Percentiles rank a stretch among this genome's conserved stretches.
phyloP scores from a whole-genome alignment of 768 basidiomycete genomes.

The Boletus huronensis region DNA sequence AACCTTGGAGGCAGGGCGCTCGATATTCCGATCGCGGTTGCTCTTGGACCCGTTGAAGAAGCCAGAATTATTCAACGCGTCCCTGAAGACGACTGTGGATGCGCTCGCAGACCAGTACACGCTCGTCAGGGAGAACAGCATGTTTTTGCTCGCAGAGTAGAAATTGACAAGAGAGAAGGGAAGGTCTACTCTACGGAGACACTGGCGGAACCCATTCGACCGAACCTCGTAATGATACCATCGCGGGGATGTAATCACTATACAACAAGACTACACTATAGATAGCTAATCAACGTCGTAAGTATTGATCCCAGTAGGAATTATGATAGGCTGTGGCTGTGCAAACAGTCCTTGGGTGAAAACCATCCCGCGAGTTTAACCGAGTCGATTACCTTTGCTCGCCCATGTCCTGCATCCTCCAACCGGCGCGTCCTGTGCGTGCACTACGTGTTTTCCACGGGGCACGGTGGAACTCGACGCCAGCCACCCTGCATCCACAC shows the following conservation, averaged over 20 bases:
- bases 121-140: not conserved
- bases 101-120: constrained; percentile 3
- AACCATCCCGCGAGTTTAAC: not conserved
- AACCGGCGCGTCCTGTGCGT: constrained; percentile 17
- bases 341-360: not conserved
- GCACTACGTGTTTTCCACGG: constrained; percentile 10
- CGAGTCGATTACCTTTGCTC: not conserved
- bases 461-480: constrained; percentile 25
- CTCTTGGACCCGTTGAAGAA: constrained; percentile 12
- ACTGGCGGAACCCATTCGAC: not conserved
- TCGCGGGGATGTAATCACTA: not conserved
- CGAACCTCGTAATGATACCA: no score
- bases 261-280: not conserved
- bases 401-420: constrained; percentile 25
- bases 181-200: not conserved
- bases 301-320: no score
- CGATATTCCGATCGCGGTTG: no score
- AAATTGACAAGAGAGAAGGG: not conserved
- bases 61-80: constrained; percentile 11
- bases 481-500: not conserved
- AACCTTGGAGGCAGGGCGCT: no score
- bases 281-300: no score
- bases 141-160: not conserved
- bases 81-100: not conserved
- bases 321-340: constrained; percentile 19